These are phyloP conservation scores for Penicillium sp. DNA, from an alignment of 2,329 filamentous ascomycete species.

Conservation along the genomic window DNA sequence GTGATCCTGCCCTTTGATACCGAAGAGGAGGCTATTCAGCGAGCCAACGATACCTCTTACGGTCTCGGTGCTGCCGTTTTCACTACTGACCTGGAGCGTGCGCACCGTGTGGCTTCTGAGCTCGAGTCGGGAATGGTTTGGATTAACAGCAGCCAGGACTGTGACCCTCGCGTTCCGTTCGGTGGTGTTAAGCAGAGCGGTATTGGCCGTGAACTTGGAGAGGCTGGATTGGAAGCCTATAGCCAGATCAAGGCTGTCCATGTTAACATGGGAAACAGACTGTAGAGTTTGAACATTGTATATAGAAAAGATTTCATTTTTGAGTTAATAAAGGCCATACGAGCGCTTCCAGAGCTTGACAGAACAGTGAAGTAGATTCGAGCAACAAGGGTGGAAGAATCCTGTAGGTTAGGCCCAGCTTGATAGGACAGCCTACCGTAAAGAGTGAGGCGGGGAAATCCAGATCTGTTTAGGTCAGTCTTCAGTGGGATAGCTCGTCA, in stretches of 20 bases:
- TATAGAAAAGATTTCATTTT: no score
- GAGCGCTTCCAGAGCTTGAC: no score
- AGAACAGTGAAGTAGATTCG: no score
- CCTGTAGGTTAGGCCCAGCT: no score
- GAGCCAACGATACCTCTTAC: conserved; percentile 44
- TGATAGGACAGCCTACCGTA: no score
- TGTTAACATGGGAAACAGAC: conserved; percentile 40
- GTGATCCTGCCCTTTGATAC: conserved; percentile 41
- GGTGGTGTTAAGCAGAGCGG: conserved; percentile 50
- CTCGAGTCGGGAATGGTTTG: conserved; percentile 51
- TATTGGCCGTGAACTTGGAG: conserved; percentile 52
- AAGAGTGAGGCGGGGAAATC: no score
- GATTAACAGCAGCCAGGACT: conserved; percentile 48
- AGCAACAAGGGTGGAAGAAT: no score
- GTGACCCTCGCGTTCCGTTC: conserved; percentile 43
- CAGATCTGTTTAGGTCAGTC: no score
- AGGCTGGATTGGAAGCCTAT: conserved; percentile 44
- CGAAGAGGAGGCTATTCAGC: conserved; percentile 40
- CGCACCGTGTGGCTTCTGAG: conserved; percentile 42
- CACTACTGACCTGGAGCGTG: conserved; percentile 43
- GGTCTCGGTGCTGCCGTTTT: conserved; percentile 46
- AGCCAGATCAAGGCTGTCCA: conserved; percentile 43
- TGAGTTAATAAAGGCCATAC: no score
- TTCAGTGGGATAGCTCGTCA: no score
- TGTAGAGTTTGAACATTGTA: conserved; percentile 9